phyloP scores from a whole-genome alignment of 257 asterid species.

The Salvia miltiorrhiza region DNA sequence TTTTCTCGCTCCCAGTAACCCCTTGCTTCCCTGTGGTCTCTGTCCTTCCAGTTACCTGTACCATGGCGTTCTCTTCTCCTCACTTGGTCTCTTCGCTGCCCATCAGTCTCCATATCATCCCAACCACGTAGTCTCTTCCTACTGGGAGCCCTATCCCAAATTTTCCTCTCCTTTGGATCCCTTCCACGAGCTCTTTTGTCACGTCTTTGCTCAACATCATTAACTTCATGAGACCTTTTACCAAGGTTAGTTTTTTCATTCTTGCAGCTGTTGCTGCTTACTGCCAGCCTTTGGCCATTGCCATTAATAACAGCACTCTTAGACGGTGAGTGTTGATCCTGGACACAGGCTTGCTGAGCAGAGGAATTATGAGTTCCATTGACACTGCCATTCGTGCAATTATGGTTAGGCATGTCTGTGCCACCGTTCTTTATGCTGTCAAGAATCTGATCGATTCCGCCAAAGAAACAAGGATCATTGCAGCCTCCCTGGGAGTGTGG shows the following conservation, averaged over 20 bases:
- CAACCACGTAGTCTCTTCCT: conserved; percentile 70
- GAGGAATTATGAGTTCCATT: conserved; percentile 21
- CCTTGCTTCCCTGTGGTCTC: conserved; percentile 56
- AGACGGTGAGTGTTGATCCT: conserved; percentile 17
- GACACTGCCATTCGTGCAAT: neutral
- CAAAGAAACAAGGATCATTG: conserved; percentile 58
- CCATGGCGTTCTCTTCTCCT: conserved; percentile 60
- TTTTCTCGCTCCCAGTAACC: conserved; percentile 97
- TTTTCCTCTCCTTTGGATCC: conserved; percentile 49
- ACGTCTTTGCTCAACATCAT: conserved; percentile 30
- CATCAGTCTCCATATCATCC: conserved; percentile 49
- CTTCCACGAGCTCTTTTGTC: conserved; percentile 45
- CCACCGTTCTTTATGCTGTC: conserved; percentile 56
- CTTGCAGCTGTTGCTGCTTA: conserved; percentile 23
- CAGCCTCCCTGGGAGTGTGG: conserved; percentile 25
- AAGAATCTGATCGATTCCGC: conserved; percentile 71
- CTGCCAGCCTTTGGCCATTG: conserved; percentile 26
- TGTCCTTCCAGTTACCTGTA: conserved; percentile 52
- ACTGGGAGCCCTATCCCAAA: conserved; percentile 39
- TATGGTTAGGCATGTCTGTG: conserved; percentile 23
- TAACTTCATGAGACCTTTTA: conserved; percentile 31
- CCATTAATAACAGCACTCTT: conserved; percentile 24
- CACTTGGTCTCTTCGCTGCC: conserved; percentile 48
- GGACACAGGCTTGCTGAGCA: conserved; percentile 1
- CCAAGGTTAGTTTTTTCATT: conserved; percentile 20